These are phyloP conservation scores for Styphnolobium japonicum DNA, from an alignment of 306 rosid genomes.

Conservation along the genomic window DNA sequence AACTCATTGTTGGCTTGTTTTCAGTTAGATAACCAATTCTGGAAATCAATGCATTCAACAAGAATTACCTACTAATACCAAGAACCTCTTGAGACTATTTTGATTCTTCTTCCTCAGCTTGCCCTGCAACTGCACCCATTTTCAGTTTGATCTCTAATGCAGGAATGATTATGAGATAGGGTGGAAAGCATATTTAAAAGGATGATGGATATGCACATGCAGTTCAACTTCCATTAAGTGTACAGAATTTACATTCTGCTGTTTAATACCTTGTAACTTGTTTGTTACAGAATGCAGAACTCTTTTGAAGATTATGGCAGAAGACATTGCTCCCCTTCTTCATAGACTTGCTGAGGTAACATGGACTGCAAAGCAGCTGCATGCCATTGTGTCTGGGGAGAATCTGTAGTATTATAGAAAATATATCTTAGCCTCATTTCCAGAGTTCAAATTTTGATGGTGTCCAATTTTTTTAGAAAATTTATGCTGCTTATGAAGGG, in stretches of 20 bases:
- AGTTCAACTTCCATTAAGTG: neutral
- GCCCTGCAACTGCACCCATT: too few relatives aligned
- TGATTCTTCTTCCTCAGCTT: too few relatives aligned
- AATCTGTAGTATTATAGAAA: conserved; percentile 31
- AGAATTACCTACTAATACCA: neutral
- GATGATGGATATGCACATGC: neutral
- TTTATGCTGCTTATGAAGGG: neutral
- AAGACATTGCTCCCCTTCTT: conserved; percentile 57
- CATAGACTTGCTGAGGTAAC: conserved; percentile 52
- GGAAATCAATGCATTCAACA: neutral
- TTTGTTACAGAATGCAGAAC: conserved; percentile 55
- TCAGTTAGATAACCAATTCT: neutral
- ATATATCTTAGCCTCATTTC: neutral
- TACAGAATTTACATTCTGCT: neutral
- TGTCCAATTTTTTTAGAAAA: neutral
- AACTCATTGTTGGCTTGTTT: neutral
- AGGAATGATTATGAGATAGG: neutral
- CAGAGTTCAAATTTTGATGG: neutral
- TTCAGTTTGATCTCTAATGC: neutral
- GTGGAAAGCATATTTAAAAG: neutral
- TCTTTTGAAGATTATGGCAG: conserved; percentile 57
- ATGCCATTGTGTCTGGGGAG: conserved; percentile 38
- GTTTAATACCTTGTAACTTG: neutral
- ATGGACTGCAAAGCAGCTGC: conserved; percentile 66
- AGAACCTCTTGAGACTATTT: neutral